Evolutionary conservation across 495 filamentous ascomycete genomes (phyloP).

Genomic region (Xylaria intraflava): DNA sequence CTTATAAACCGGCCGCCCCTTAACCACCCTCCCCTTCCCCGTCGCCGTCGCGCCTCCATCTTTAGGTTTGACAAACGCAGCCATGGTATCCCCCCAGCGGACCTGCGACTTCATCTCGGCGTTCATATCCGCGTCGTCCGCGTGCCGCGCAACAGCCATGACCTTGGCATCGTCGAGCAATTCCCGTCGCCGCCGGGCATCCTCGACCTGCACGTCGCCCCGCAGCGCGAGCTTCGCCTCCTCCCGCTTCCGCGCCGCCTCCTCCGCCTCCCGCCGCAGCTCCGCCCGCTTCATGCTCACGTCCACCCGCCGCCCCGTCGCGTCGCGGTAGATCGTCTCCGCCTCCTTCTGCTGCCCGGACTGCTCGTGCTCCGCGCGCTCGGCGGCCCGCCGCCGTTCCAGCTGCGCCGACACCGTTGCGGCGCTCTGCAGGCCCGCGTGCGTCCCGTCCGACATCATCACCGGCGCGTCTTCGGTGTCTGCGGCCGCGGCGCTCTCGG

Average conservation of each 20-base stretch:
- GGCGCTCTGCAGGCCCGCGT: constrained; percentile 79
- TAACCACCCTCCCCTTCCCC: constrained; percentile 30
- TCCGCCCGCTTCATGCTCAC: constrained; percentile 85
- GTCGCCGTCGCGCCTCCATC: constrained; percentile 1
- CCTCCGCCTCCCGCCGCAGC: constrained; percentile 63
- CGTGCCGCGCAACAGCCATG: constrained; percentile 70
- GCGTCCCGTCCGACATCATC: constrained; percentile 78
- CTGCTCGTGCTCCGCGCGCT: constrained; percentile 40
- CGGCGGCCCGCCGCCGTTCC: constrained; percentile 41
- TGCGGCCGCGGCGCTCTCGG: constrained; percentile 50
- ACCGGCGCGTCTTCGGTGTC: constrained; percentile 36
- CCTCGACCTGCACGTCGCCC: constrained; percentile 75
- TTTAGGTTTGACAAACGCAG: constrained; percentile 59
- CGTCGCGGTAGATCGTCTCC: constrained; percentile 92
- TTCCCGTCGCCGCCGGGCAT: constrained; percentile 47
- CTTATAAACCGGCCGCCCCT: constrained; percentile 69
- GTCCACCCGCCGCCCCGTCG: constrained; percentile 84
- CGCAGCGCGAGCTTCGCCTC: constrained; percentile 58
- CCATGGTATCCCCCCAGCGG: constrained; percentile 93
- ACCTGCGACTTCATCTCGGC: constrained; percentile 65
- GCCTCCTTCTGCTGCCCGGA: constrained; percentile 29
- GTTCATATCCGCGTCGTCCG: constrained; percentile 80
- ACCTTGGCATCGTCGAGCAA: constrained; percentile 67
- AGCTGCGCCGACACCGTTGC: constrained; percentile 72
- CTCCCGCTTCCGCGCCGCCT: constrained; percentile 57